phyloP scores from a whole-genome alignment of 1,284 basidiomycete genomes.

The Rhodotorula sp. region DNA sequence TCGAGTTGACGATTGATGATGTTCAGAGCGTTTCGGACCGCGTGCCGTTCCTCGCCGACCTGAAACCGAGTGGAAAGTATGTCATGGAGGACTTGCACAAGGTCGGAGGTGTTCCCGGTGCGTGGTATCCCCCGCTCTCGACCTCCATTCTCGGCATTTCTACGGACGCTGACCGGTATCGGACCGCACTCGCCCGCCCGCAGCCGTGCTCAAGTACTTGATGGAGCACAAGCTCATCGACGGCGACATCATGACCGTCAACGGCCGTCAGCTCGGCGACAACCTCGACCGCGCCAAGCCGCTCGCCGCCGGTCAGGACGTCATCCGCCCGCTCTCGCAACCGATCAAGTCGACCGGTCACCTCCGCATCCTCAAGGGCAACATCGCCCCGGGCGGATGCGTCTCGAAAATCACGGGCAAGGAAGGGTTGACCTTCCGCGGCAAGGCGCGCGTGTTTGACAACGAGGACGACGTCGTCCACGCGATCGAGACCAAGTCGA shows the following conservation, averaged over 20 bases:
- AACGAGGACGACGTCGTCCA: constrained; percentile 80
- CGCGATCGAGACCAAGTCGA: constrained; percentile 75
- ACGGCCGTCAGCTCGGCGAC: constrained; percentile 80
- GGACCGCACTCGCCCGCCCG: constrained; percentile 53
- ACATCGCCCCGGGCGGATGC: constrained; percentile 86
- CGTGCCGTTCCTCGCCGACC: constrained; percentile 81
- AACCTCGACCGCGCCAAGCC: constrained; percentile 79
- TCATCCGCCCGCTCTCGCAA: constrained; percentile 76
- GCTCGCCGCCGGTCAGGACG: constrained; percentile 70
- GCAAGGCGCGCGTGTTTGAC: constrained; percentile 76
- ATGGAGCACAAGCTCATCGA: constrained; percentile 78
- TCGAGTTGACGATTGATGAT: constrained; percentile 78
- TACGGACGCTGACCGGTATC: too few species aligned
- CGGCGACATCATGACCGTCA: constrained; percentile 82
- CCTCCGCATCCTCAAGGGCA: constrained; percentile 83
- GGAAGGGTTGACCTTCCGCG: constrained; percentile 84
- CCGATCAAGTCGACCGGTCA: constrained; percentile 89
- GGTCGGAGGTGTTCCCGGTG: constrained; percentile 83
- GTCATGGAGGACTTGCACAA: constrained; percentile 87
- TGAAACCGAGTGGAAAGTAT: constrained; percentile 87
- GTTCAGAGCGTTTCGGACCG: constrained; percentile 82
- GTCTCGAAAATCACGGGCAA: constrained; percentile 97
- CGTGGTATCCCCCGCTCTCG: constrained; percentile 43
- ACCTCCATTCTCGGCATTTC: constrained; percentile 2
- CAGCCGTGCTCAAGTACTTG: constrained; percentile 78